Conservation (phyloP, 2,329 filamentous ascomycete genomes). For the Cephalotrichum gorgonifer region DNA sequence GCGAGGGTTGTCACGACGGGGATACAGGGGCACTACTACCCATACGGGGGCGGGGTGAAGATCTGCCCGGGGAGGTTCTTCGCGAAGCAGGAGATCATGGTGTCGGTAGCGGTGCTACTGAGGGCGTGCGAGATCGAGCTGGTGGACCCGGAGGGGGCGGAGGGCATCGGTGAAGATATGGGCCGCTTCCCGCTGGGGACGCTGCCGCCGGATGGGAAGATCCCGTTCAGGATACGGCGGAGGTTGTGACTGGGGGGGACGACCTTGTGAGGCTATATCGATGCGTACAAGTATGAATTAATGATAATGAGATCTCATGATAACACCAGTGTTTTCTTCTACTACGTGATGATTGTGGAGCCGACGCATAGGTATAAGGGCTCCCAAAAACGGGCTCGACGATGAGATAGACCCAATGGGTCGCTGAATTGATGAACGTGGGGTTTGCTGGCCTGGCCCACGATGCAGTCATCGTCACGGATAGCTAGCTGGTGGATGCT, state of each 20-base stretch:
- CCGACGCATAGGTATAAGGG: no score
- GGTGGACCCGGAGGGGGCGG: not conserved
- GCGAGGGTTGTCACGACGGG: slow-evolving; percentile 7
- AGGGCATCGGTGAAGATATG: not conserved
- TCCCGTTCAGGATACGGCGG: not conserved
- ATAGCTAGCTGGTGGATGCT: no score
- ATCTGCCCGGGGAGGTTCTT: slow-evolving; percentile 28
- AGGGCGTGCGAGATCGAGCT: not conserved
- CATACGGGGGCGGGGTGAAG: slow-evolving; percentile 19
- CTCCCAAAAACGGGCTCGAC: no score
- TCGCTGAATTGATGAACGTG: no score
- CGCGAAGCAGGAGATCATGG: slow-evolving; percentile 27
- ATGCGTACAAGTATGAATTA: no score
- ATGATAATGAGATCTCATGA: no score
- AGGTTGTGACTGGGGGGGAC: not conserved
- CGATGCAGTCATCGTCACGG: no score
- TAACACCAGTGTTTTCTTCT: no score
- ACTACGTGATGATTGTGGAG: no score
- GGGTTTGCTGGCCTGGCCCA: no score
- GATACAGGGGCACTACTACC: slow-evolving; percentile 4
- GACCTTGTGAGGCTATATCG: not conserved
- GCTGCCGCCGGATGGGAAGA: not conserved
- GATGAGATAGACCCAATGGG: no score
- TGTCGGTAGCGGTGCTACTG: slow-evolving; percentile 18
- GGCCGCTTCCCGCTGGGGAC: not conserved